Evolutionary conservation across 768 basidiomycete species (phyloP), one percentile per base, ranked within the genome.

Genomic region (Xerocomellus amylosporus): DNA sequence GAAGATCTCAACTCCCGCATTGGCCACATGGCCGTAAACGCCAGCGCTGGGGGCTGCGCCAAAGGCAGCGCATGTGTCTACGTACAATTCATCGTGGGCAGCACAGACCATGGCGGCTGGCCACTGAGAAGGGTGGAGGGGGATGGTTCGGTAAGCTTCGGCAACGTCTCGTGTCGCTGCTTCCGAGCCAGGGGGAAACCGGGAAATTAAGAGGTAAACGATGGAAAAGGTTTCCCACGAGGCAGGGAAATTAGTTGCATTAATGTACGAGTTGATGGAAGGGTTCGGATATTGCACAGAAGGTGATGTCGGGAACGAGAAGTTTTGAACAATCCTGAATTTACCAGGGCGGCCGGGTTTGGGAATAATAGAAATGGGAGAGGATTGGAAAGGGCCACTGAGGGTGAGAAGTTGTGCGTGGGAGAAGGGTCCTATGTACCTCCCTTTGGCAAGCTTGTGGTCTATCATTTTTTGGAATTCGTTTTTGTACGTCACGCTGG

Each of bases 211-310:
- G 0, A 49, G 30, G 30, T 8, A 40, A 1, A 45, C 8, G 0
- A 49, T 41, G 1, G 38, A 46, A 13, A 54, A 49, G 1, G 28
- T 58, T 2, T 46, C 58, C 54, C 58, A 58, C 0, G 26, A 30
- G 0, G 37, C 0, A 0, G 33, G 55, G 20, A 56, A 56, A 0
- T 44, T 3, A 0, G 6, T 0, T 0, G 37, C 0, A 5, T 9
- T 2, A 0, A 52, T 19, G 2, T 2, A 1, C 0, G 42, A 44
- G n/a, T 59, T 59, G 0, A 49, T 40, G 1, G 46, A 57, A 0
- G 34, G 42, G 0, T 2, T 8, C 0, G 46, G 40, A 2, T 19
- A 8, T 0, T 2, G 0, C 0, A 17, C 1, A 1, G 22, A n/a
- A 0, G 42, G 31, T 1, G 3, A 14, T 2, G 7, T 1, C 0